phyloP scores from a whole-genome alignment of 495 filamentous ascomycete genomes.

The Physcia stellaris region DNA sequence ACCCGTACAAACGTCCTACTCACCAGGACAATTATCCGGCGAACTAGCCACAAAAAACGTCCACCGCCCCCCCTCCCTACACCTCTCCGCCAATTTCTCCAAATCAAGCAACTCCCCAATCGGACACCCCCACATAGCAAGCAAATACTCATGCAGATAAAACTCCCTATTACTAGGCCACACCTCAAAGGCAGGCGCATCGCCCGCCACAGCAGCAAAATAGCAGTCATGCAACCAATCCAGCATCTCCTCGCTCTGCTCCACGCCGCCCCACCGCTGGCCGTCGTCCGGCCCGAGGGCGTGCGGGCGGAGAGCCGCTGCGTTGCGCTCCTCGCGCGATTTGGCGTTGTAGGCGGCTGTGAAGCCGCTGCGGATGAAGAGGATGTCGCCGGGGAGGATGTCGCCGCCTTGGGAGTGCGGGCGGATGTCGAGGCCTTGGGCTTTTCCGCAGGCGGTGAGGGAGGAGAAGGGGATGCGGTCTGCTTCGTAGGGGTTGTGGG shows the following conservation, averaged over 20 bases:
- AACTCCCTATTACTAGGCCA: conserved; percentile 32
- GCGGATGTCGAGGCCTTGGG: conserved; percentile 42
- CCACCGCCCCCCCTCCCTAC: conserved; percentile 41
- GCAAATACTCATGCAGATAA: conserved; percentile 46
- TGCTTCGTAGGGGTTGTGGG: conserved; percentile 41
- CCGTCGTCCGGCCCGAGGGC: conserved; percentile 24
- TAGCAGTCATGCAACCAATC: conserved; percentile 45
- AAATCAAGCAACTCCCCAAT: conserved; percentile 50
- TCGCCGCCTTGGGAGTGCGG: conserved; percentile 39
- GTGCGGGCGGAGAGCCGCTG: conserved; percentile 14
- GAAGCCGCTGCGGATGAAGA: conserved; percentile 55
- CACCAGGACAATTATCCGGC: too few relatives aligned
- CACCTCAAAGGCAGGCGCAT: conserved; percentile 43
- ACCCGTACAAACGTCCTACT: too few relatives aligned
- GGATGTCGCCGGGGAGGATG: conserved; percentile 49
- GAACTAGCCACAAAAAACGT: conserved; percentile 54
- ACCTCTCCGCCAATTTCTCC: conserved; percentile 32
- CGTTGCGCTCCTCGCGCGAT: conserved; percentile 25
- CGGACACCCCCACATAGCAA: conserved; percentile 51
- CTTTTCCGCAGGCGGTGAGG: conserved; percentile 42
- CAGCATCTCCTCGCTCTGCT: conserved; percentile 39
- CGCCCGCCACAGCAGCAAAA: conserved; percentile 43
- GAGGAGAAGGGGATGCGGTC: conserved; percentile 46
- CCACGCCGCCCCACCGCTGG: conserved; percentile 40
- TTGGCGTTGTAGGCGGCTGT: conserved; percentile 39